Conservation (phyloP, 2,329 filamentous ascomycete species). For the Penicillium italicum region DNA sequence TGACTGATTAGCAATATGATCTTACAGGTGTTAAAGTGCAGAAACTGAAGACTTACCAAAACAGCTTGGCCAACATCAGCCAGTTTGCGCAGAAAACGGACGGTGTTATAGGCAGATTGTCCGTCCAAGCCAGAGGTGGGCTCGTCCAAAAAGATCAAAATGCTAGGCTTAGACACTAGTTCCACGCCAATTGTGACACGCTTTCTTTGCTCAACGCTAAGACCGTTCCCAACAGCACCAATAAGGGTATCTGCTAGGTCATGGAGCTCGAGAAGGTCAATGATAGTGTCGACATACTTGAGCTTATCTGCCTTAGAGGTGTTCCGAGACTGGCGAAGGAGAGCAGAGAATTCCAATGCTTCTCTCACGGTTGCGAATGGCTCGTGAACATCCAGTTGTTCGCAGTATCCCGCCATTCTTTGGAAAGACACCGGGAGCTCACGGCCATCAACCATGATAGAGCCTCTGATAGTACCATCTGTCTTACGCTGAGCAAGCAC, state of each 20-base stretch:
- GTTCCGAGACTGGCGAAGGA: slow-evolving; percentile 55
- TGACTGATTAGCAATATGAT: background rate
- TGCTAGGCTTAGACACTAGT: slow-evolving; percentile 61
- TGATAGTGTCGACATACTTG: slow-evolving; percentile 60
- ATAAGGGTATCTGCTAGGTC: slow-evolving; percentile 62
- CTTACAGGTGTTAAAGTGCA: background rate
- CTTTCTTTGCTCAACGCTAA: slow-evolving; percentile 62
- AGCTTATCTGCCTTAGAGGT: slow-evolving; percentile 56
- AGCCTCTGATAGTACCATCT: slow-evolving; percentile 57
- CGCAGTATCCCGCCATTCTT: slow-evolving; percentile 62
- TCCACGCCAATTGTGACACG: slow-evolving; percentile 67
- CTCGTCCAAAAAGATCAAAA: slow-evolving; percentile 66
- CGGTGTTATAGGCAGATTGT: slow-evolving; percentile 61
- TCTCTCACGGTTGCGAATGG: slow-evolving; percentile 61
- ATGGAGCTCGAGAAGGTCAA: slow-evolving; percentile 58
- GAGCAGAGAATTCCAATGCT: slow-evolving; percentile 62
- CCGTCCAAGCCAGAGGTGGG: slow-evolving; percentile 65
- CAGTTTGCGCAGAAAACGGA: slow-evolving; percentile 62
- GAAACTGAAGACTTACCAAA: slow-evolving; percentile 30
- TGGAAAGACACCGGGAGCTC: slow-evolving; percentile 58
- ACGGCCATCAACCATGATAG: slow-evolving; percentile 63
- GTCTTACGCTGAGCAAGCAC: slow-evolving; percentile 67
- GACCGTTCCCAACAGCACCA: slow-evolving; percentile 37
- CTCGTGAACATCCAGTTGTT: slow-evolving; percentile 66
- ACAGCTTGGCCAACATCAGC: slow-evolving; percentile 61